These are phyloP conservation scores for Fusarium sublunatum DNA, from an alignment of 2,329 filamentous ascomycete species.

Conservation along the genomic window DNA sequence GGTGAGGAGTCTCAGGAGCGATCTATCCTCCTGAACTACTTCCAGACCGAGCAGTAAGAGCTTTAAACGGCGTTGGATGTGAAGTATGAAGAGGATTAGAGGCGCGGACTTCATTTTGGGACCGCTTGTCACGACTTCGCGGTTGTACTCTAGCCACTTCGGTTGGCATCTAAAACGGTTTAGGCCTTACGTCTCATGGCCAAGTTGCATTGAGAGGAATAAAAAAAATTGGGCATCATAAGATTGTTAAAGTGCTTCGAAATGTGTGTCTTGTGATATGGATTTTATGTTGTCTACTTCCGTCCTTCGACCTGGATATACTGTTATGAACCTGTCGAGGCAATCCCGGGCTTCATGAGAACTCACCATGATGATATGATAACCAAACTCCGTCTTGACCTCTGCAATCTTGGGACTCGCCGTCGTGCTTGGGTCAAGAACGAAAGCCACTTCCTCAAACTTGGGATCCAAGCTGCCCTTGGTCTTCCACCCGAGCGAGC, in stretches of 20 bases:
- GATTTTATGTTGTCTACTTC: constrained; percentile 46
- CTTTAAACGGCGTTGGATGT: constrained; percentile 50
- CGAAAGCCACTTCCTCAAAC: constrained; percentile 79
- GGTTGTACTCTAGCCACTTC: constrained; percentile 61
- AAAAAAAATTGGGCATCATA: constrained; percentile 54
- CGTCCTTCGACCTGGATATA: constrained; percentile 54
- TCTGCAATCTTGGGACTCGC: constrained; percentile 73
- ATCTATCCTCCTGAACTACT: constrained; percentile 99
- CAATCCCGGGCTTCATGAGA: not conserved
- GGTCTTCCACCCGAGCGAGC: constrained; percentile 77
- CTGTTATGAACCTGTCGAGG: constrained; percentile 7
- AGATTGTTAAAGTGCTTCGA: constrained; percentile 30
- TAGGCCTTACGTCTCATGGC: constrained; percentile 50
- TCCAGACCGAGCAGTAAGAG: constrained; percentile 85
- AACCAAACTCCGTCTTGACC: constrained; percentile 79
- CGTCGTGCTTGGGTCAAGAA: constrained; percentile 73
- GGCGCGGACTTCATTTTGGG: constrained; percentile 50
- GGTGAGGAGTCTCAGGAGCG: constrained; percentile 99
- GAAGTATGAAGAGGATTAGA: constrained; percentile 56
- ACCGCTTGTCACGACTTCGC: constrained; percentile 52
- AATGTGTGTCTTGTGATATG: constrained; percentile 3
- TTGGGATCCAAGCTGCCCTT: constrained; percentile 73
- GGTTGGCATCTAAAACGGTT: constrained; percentile 59
- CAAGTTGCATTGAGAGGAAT: constrained; percentile 54
- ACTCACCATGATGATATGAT: constrained; percentile 82